Conservation (phyloP, 345 rosid species). For the Eutrema heterophyllum region DNA sequence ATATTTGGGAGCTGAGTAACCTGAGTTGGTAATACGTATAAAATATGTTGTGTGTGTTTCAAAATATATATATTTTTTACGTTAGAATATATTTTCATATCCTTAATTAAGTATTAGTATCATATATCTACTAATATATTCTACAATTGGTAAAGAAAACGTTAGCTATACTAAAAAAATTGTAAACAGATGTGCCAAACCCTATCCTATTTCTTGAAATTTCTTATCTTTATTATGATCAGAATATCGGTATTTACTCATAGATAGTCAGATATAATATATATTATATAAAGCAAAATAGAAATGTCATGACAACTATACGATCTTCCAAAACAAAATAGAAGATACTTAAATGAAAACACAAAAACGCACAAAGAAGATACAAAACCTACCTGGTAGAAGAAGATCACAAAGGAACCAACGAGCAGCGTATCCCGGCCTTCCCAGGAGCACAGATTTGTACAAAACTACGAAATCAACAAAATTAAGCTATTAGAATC, state of each 20-base stretch:
- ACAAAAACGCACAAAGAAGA: too few species aligned
- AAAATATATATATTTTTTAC: not conserved
- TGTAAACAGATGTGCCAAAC: not conserved
- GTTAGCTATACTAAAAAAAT: not conserved
- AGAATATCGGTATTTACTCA: not conserved
- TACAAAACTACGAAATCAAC: too few species aligned
- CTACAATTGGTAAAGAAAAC: not conserved
- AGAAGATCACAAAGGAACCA: too few species aligned
- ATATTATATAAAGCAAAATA: too few species aligned
- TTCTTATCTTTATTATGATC: not conserved
- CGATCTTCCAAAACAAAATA: too few species aligned
- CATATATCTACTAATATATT: not conserved
- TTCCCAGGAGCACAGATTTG: too few species aligned
- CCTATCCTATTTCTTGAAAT: not conserved
- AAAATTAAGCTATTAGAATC: too few species aligned
- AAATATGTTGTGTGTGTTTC: not conserved
- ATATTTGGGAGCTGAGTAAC: not conserved
- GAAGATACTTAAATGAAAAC: too few species aligned
- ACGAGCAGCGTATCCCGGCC: too few species aligned
- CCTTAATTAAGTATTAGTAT: not conserved
- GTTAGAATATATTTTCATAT: not conserved
- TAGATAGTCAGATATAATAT: too few species aligned
- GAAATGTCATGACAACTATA: too few species aligned
- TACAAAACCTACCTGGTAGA: too few species aligned
- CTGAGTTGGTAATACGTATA: not conserved